Evolutionary conservation across 148 eudicot species (phyloP).

Genomic region (Amaranthus hypochondriacus): DNA sequence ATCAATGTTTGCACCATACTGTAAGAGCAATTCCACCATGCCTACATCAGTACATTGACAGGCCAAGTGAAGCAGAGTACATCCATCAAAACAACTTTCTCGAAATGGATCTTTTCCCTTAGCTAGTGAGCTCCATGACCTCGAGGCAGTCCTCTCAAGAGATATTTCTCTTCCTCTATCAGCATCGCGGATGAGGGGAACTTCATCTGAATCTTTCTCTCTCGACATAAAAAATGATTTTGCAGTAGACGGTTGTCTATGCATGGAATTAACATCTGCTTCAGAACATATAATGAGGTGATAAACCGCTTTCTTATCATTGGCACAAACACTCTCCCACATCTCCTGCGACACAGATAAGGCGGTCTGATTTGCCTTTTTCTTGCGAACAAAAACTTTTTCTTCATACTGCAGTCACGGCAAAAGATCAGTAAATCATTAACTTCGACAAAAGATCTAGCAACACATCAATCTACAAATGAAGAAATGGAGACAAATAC

Average conservation of each 20-base stretch:
- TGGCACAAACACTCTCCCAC: constrained; percentile 75
- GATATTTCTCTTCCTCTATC: constrained; percentile 33
- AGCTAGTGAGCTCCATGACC: constrained; percentile 28
- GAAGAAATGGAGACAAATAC: not conserved
- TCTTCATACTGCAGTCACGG: constrained; percentile 64
- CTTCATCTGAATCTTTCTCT: constrained; percentile 36
- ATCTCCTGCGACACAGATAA: constrained; percentile 71
- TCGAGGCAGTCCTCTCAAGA: constrained; percentile 30
- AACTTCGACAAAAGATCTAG: not conserved
- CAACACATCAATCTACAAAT: not conserved
- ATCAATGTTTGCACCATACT: constrained; percentile 71
- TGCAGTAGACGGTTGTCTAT: constrained; percentile 38
- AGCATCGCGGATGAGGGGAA: constrained; percentile 24
- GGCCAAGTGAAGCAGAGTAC: constrained; percentile 82
- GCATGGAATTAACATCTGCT: constrained; percentile 64
- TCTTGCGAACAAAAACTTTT: constrained; percentile 68
- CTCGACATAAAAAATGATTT: constrained; percentile 37
- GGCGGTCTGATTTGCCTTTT: constrained; percentile 45
- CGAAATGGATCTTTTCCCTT: constrained; percentile 40
- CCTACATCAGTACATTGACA: constrained; percentile 82
- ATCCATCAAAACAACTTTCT: constrained; percentile 56
- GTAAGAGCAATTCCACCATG: constrained; percentile 93
- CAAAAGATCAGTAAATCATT: constrained; percentile 13
- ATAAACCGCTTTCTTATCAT: constrained; percentile 81
- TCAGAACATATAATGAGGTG: constrained; percentile 66